Conservation (phyloP, 2,329 filamentous ascomycete species). For the Botrytis byssoidea region DNA sequence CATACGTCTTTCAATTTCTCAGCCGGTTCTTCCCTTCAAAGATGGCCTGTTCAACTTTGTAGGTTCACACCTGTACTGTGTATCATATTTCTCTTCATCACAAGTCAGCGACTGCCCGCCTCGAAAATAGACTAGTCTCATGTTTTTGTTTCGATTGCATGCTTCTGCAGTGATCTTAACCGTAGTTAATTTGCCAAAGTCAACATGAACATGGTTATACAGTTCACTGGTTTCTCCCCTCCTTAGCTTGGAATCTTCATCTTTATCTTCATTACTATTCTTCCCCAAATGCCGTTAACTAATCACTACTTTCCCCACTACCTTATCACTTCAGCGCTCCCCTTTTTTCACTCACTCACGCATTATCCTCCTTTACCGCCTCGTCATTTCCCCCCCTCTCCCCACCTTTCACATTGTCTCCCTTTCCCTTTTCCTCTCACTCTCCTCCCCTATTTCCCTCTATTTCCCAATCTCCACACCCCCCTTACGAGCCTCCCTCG, state of each 20-base stretch:
- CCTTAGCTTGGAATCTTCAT: not conserved
- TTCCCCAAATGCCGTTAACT: not conserved
- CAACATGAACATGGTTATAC: not conserved
- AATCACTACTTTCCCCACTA: not conserved
- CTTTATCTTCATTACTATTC: no score
- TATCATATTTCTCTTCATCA: not conserved
- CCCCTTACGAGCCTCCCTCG: not conserved
- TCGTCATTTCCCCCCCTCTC: no score
- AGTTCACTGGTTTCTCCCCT: not conserved
- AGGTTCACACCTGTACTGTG: not conserved
- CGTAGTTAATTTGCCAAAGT: rapidly evolving
- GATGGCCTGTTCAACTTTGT: not conserved
- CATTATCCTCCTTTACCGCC: not conserved
- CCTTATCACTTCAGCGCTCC: not conserved
- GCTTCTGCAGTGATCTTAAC: rapidly evolving
- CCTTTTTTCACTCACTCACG: not conserved
- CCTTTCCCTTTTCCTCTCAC: not conserved
- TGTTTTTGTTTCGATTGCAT: not conserved
- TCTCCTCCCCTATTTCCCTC: not conserved
- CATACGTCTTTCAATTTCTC: no score
- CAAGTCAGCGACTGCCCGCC: not conserved
- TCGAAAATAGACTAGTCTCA: not conserved
- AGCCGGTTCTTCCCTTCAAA: not conserved
- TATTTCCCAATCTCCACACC: not conserved
- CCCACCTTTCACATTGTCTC: no score